These are phyloP conservation scores for Aspergillus jensenii DNA, from an alignment of 2,329 filamentous ascomycete genomes.

Conservation along the genomic window DNA sequence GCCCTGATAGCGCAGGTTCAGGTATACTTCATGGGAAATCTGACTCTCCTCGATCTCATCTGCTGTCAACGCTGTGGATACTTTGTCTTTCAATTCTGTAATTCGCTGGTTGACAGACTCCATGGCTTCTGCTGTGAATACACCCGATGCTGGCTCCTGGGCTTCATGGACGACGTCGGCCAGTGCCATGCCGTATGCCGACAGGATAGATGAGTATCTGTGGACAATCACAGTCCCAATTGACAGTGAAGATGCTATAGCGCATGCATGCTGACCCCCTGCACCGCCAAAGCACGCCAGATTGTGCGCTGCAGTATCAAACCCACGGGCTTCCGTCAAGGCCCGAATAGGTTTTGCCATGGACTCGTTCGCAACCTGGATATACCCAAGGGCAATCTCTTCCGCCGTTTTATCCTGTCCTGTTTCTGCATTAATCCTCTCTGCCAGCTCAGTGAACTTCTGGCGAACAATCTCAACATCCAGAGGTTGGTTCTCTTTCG, in stretches of 20 bases:
- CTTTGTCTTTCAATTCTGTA: constrained; percentile 43
- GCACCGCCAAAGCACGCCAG: constrained; percentile 90
- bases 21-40: constrained; percentile 44
- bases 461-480: constrained; percentile 73
- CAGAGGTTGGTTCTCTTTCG: constrained; percentile 79
- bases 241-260: constrained; percentile 80
- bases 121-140: constrained; percentile 49
- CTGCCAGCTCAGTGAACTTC: constrained; percentile 72
- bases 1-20: constrained; percentile 53
- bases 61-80: constrained; percentile 22
- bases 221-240: constrained; percentile 85
- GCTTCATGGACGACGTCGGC: constrained; percentile 91
- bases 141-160: constrained; percentile 57
- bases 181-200: constrained; percentile 88
- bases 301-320: constrained; percentile 84
- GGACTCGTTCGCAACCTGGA: constrained; percentile 45
- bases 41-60: constrained; percentile 31
- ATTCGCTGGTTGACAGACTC: constrained; percentile 26
- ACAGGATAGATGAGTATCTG: constrained; percentile 85
- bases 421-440: constrained; percentile 57
- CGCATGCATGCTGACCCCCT: constrained; percentile 88
- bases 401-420: constrained; percentile 44
- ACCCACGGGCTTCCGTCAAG: constrained; percentile 87
- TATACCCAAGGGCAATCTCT: constrained; percentile 42
- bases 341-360: constrained; percentile 74